Evolutionary conservation across 108 stramenopile species (phyloP).

Genomic region (Cyclostephanos tholiformis): DNA sequence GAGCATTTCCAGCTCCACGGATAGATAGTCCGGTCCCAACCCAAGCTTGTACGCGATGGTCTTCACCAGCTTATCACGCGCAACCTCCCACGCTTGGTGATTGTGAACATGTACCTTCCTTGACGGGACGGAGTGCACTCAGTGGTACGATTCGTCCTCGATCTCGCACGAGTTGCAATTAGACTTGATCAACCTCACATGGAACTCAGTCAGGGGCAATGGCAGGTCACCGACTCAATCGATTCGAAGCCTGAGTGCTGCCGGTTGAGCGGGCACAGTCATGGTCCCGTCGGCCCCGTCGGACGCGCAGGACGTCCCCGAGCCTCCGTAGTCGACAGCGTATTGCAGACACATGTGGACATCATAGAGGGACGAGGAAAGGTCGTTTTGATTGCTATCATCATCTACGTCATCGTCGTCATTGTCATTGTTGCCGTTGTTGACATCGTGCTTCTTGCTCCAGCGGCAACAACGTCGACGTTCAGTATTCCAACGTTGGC

Average conservation of each 20-base stretch:
- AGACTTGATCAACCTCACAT: conserved; percentile 3
- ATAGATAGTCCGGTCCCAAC: conserved; percentile 8
- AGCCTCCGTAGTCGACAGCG: neutral
- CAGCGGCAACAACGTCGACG: neutral
- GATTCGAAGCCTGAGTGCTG: conserved; percentile 20
- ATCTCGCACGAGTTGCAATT: neutral
- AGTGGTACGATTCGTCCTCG: conserved; percentile 5
- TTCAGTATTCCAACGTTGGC: conserved; percentile 11
- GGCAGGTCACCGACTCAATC: conserved; percentile 19
- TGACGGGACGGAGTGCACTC: conserved; percentile 12
- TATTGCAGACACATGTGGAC: neutral
- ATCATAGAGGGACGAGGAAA: neutral
- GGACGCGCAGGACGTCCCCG: neutral
- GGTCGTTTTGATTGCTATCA: neutral
- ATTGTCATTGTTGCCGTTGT: neutral
- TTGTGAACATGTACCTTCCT: conserved; percentile 12
- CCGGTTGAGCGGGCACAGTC: conserved; percentile 9
- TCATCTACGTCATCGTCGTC: neutral
- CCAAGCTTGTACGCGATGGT: conserved; percentile 26
- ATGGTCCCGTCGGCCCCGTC: neutral
- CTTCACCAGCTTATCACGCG: neutral
- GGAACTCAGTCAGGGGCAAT: conserved; percentile 19
- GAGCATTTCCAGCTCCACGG: conserved; percentile 21
- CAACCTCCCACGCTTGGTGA: conserved; percentile 23
- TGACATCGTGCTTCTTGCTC: neutral